Conservation (phyloP, 2,329 filamentous ascomycete genomes). For the Diaporthe amygdali region DNA sequence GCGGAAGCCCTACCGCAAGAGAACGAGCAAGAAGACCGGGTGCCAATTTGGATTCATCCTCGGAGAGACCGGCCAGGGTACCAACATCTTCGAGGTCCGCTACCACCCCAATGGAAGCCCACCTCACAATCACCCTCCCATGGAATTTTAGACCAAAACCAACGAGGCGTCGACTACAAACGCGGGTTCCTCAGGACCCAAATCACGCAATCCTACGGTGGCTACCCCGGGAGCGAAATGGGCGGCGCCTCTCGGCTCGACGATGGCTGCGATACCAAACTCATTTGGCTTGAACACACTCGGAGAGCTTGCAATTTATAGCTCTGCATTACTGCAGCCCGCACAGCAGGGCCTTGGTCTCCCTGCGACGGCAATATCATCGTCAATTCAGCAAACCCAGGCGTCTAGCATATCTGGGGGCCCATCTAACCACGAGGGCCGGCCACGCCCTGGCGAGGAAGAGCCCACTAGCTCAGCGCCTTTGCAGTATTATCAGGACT, state of each 20-base stretch:
- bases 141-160: constrained; percentile 11
- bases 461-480: too few species aligned
- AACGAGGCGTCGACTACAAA: background rate
- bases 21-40: constrained; percentile 28
- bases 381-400: background rate
- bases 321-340: too few species aligned
- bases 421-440: background rate
- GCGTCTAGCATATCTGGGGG: background rate
- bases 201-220: accelerated
- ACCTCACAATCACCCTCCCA: constrained; percentile 26
- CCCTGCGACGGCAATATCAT: background rate
- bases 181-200: too few species aligned
- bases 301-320: too few species aligned
- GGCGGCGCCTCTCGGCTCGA: background rate
- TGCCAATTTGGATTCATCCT: constrained; percentile 27
- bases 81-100: constrained; percentile 26
- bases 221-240: background rate
- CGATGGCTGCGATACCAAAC: background rate
- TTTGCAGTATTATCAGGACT: background rate
- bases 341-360: background rate
- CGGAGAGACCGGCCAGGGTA: constrained; percentile 26
- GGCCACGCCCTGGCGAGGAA: background rate
- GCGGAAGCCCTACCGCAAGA: constrained; percentile 27
- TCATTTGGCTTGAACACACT: background rate
- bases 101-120: constrained; percentile 26